Evolutionary conservation across 345 rosid species (phyloP), one percentile per base, ranked within the genome.

Genomic region (Abelmoschus esculentus): DNA sequence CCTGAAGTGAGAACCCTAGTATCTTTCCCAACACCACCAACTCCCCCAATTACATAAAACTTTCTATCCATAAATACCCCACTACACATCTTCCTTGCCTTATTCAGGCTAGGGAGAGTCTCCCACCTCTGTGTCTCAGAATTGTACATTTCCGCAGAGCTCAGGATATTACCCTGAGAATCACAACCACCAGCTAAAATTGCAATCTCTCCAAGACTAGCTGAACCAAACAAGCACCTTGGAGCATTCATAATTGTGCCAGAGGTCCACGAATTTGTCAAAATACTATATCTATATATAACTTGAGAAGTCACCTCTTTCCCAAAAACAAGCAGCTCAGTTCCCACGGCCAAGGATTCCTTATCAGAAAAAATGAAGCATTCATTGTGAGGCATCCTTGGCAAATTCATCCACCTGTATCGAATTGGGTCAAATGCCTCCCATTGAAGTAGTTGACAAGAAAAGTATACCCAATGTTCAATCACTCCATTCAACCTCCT

Each of bases 301-400:
- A 92, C 93, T 77, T 91, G 83, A 65, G 88, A 70, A 60, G 73
- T 77, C 38, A 82, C 77, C 55, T 87, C 95, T 81, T 83, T 85
- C 15, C 95, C 93, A 74, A 92, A 87, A 28, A 92, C 98, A 58
- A 92, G 96, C 31, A 92, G 86, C 54, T 92, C 96, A 1, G 98
- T 90, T 28, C 98, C 98, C 76, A 92, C 98, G 19, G 96, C 98
- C 76, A 92, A 75, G 31, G 98, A 92, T 77, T 92, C 98, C 79
- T 88, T 89, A 69, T 92, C 98, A 0, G 92, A 84, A 61, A 82
- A 86, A 82, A 79, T 88, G 74, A 89, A 89, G 75, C 82, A 85
- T 3, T 84, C 95, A 38, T 87, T 84, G 1, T 83, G 83, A 78
- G 89, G 77, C 90, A 90, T 92, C 52, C 77, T 74, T 3, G 98